Base-by-base conservation (phyloP, 176 grass and related monocot genomes). In the Oryza glaberrima region DNA sequence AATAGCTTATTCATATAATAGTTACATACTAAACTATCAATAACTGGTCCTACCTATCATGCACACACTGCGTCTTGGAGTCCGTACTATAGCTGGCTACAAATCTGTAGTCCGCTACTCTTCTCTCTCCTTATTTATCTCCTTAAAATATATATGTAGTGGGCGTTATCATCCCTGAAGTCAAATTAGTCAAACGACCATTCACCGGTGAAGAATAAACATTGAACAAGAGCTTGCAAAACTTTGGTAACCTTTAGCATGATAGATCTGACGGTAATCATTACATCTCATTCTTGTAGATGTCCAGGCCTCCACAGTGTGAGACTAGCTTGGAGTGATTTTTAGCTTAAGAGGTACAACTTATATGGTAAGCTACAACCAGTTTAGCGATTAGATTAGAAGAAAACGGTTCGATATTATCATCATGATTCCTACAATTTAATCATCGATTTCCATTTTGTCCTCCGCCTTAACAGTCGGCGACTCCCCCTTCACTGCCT, bases 381-480 rank as follows among this genome's bases (percentile, higher is more conserved):
- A 72, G 34, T 73, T 67, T 30, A 66, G 35, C 43, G 6, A 66
- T 22, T 45, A 78, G 20, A 67, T 32, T n/a, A 48, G 65, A 40
- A 19, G 56, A 38, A 60, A 60, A 60, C 17, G 9, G 34, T 22
- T 30, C 25, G 35, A 43, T 69, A 22, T 36, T 74, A 74, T 46
- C 11, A 20, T 23, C 69, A 54, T 60, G 25, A 19, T 13, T 72
- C 19, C 69, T 58, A 70, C 3, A 74, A 4, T 61, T 90, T 67
- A 86, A 47, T 20, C 73, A 26, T 86, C 83, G 10, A 90, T 11
- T 60, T 86, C 84, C 79, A 82, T 88, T 19, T 76, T 79, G 17
- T 74, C 70, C 26, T 76, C 80, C 7, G 48, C 11, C 48, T 87
- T 19, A 30, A 9, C 48, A 4, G 74, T 1, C 25, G 25, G 25